Conservation (phyloP, 2,329 filamentous ascomycete genomes). For the Xylariaceae sp. region DNA sequence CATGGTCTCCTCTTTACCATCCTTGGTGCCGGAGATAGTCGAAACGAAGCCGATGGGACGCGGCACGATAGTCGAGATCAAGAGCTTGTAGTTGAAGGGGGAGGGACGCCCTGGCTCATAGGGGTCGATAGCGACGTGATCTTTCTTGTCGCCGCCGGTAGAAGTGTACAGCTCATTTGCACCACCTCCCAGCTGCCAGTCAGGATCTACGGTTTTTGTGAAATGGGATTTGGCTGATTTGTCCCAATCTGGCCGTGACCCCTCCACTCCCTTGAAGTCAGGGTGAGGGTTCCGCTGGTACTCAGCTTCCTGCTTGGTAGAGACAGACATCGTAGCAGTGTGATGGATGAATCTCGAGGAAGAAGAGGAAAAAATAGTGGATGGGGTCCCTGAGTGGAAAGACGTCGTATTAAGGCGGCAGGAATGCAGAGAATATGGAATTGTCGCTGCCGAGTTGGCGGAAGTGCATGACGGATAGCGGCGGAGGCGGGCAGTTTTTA, state of each 20-base stretch:
- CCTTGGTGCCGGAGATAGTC: slow-evolving; percentile 37
- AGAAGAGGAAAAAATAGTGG: too few relatives aligned
- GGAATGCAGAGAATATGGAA: too few relatives aligned
- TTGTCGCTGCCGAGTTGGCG: too few relatives aligned
- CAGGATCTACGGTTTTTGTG: slow-evolving; percentile 60
- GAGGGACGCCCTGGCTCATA: slow-evolving; percentile 65
- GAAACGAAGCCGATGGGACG: slow-evolving; percentile 70
- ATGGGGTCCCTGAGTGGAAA: too few relatives aligned
- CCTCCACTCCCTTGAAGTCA: slow-evolving; percentile 72
- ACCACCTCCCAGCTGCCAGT: slow-evolving; percentile 64
- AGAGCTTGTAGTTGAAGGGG: slow-evolving; percentile 81
- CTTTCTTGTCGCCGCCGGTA: slow-evolving; percentile 28
- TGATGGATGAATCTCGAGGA: too few relatives aligned
- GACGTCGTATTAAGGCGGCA: too few relatives aligned
- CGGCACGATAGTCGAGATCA: slow-evolving; percentile 79
- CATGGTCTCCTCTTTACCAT: slow-evolving; percentile 52
- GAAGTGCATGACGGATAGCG: too few relatives aligned
- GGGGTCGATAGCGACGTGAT: slow-evolving; percentile 77
- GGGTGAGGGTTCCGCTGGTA: slow-evolving; percentile 64
- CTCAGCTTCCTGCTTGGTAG: slow-evolving; percentile 28
- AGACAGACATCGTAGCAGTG: slow-evolving; percentile 21
- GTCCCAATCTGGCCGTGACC: slow-evolving; percentile 60
- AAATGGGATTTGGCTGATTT: slow-evolving; percentile 44
- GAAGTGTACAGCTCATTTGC: slow-evolving; percentile 53
- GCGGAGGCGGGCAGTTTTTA: too few relatives aligned